phyloP scores from a whole-genome alignment of 257 asterid genomes.

The Catharanthus roseus region DNA sequence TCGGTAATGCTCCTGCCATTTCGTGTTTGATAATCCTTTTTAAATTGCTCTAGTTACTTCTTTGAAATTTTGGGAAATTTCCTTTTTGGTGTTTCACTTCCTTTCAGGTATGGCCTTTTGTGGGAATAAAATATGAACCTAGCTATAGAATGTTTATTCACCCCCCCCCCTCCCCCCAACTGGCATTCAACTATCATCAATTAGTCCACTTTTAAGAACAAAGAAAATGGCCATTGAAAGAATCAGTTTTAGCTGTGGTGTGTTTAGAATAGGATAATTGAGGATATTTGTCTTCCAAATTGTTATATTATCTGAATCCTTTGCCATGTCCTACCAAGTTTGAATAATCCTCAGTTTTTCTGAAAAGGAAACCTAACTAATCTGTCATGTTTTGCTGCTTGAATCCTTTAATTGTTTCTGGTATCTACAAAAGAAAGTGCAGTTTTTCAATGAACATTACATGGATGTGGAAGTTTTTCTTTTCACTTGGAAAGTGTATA shows the following conservation, averaged over 20 bases:
- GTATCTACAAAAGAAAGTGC: not conserved
- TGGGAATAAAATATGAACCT: not conserved
- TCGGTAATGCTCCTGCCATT: slow-evolving; percentile 23
- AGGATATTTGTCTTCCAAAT: not conserved
- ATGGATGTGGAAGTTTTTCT: not conserved
- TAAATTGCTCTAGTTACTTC: not conserved
- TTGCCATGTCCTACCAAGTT: not conserved
- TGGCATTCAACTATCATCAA: not conserved
- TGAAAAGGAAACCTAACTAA: not conserved
- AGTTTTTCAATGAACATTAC: not conserved
- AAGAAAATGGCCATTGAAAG: not conserved
- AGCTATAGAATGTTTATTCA: not conserved
- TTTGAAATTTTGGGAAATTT: not conserved
- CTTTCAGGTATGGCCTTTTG: not conserved
- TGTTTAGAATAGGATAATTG: not conserved
- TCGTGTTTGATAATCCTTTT: not conserved
- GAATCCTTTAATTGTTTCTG: not conserved
- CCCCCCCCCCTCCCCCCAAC: too few species aligned
- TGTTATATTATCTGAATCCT: not conserved
- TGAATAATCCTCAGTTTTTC: not conserved
- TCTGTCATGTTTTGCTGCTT: not conserved
- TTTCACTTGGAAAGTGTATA: too few species aligned
- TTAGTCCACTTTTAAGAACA: not conserved
- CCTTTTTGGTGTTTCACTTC: not conserved
- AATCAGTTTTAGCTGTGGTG: not conserved